Conservation (phyloP, 2,329 filamentous ascomycete species). For the Aureobasidium sp. region DNA sequence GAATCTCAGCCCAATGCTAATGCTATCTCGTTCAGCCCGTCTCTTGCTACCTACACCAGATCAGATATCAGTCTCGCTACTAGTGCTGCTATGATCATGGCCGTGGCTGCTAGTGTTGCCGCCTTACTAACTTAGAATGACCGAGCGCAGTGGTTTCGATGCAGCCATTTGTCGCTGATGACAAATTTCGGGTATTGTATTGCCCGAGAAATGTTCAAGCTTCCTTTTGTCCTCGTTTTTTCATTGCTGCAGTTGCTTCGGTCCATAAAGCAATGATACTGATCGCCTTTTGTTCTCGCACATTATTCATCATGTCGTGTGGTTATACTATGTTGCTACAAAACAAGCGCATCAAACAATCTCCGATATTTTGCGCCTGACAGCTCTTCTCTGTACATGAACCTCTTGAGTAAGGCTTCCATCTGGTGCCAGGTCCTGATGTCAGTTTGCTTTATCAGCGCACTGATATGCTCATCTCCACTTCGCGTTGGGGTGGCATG, state of each 20-base stretch:
- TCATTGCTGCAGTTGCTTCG: too few species aligned
- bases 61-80: background rate
- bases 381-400: background rate
- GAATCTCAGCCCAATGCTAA: background rate
- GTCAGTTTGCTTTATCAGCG: background rate
- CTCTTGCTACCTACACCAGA: background rate
- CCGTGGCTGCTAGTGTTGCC: background rate
- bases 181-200: too few species aligned
- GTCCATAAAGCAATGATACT: too few species aligned
- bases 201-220: too few species aligned
- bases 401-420: background rate
- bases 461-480: slow-evolving; percentile 18
- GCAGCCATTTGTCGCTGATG: background rate
- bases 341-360: too few species aligned
- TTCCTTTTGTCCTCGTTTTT: too few species aligned
- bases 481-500: slow-evolving; percentile 18
- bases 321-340: too few species aligned
- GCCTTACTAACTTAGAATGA: slow-evolving; percentile 27
- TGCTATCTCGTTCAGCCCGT: background rate
- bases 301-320: too few species aligned
- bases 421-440: background rate
- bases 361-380: too few species aligned
- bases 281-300: too few species aligned
- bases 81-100: background rate
- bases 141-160: too few species aligned